Evolutionary conservation across 768 basidiomycete species (phyloP), one percentile per base, ranked within the genome.

Genomic region (Mycena alexandri): DNA sequence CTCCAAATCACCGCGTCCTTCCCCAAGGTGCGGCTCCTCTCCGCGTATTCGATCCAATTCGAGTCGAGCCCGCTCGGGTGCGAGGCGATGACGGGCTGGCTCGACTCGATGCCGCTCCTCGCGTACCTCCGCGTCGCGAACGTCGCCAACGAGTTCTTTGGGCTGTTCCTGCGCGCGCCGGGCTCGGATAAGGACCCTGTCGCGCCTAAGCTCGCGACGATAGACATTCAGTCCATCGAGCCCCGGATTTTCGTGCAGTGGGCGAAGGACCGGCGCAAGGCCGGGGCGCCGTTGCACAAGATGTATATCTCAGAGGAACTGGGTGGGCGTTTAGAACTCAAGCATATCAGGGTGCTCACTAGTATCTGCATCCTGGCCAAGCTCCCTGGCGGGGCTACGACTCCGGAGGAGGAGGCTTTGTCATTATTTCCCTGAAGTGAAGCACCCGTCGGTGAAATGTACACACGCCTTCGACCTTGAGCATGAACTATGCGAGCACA

Each of bases 21-120:
- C 70, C 84, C 81, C 21, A 75, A 84, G 62, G 79, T 92, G 61
- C 81, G 81, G 69, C 74, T 90, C 16, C 75, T 92, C 63, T 85
- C 88, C 21, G 65, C 89, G 50, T 86, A 85, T 71, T 75, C 78
- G n/a, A 58, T 88, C 61, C 79, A 86, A 24, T 65, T 84, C 43
- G 65, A 75, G 48, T 67, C 71, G 59, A 74, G 72, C 11, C 55
- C 64, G 57, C 33, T 47, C 25, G 79, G 78, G 21, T 68, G 62
- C 52, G 59, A 69, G 52, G 61, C 75, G 44, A 72, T 89, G 68
- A 76, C 86, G 47, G 79, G 52, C 69, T 68, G 41, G 58, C 71
- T 65, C 21, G 66, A 67, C 13, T 71, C 47, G 73, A 51, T 61
- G 71, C 79, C 61, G 21, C 51, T 46, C 19, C 46, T 67, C 17